Evolutionary conservation across 2,329 filamentous ascomycete genomes (phyloP).

Genomic region (Paracorniculantispora psalliotae): DNA sequence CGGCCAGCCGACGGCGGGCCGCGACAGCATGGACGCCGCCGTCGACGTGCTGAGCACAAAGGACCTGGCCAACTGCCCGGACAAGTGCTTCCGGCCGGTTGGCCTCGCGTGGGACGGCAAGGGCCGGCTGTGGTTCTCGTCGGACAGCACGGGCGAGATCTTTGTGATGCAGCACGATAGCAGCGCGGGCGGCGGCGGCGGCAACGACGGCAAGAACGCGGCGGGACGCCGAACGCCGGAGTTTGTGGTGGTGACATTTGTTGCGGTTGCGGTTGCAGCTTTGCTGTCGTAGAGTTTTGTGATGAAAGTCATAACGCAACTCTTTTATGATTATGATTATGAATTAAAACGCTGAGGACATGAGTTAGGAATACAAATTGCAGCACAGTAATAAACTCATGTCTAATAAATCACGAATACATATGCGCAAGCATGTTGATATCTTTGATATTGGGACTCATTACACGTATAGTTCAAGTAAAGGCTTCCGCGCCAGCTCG

Average conservation of each 20-base stretch:
- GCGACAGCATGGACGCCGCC: conserved; percentile 42
- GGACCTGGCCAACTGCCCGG: conserved; percentile 48
- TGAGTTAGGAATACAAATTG: background rate
- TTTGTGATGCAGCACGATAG: conserved; percentile 44
- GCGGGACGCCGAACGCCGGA: background rate
- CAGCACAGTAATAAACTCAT: background rate
- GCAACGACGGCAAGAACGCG: conserved; percentile 6
- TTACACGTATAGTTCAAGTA: conserved; percentile 10
- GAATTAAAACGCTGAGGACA: background rate
- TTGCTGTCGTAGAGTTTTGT: background rate
- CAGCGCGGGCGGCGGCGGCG: conserved; percentile 12
- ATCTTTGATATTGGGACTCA: conserved; percentile 6
- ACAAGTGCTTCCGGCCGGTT: conserved; percentile 57
- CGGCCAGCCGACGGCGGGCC: conserved; percentile 36
- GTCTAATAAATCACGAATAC: background rate
- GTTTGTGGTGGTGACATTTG: conserved; percentile 15
- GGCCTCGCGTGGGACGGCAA: conserved; percentile 48
- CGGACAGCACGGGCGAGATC: conserved; percentile 61
- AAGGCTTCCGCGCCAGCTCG: background rate
- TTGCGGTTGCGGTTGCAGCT: conserved; percentile 18
- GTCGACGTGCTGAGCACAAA: conserved; percentile 51
- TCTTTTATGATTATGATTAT: background rate
- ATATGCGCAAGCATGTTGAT: background rate
- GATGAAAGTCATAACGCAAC: background rate
- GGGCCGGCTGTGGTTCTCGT: conserved; percentile 57